A percentile compares a stretch with the other conserved stretches of the same genome.
These are phyloP conservation scores for Ceratocystis lukuohia DNA, from an alignment of 2,329 filamentous ascomycete genomes.

Conservation along the genomic window DNA sequence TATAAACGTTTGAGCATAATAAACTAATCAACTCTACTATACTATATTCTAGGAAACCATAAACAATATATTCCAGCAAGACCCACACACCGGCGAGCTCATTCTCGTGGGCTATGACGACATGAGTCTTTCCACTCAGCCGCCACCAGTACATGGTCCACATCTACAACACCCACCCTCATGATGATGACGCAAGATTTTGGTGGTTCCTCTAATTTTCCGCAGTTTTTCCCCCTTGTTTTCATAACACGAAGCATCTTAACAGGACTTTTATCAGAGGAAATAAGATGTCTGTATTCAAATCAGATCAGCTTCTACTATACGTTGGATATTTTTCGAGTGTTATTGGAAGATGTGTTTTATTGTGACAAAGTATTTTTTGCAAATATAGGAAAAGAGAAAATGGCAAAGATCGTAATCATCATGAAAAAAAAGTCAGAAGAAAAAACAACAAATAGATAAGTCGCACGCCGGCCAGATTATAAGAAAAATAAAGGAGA, in stretches of 20 bases:
- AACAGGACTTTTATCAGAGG: too few relatives aligned
- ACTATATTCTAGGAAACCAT: conserved; percentile 26
- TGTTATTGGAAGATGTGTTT: conserved; percentile 3
- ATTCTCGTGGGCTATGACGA: conserved; percentile 30
- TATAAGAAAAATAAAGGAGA: conserved; percentile 12
- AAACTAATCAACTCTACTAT: neutral
- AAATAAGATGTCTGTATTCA: too few relatives aligned
- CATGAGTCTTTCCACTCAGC: conserved; percentile 27
- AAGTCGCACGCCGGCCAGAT: conserved; percentile 8
- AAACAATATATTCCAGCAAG: conserved; percentile 28
- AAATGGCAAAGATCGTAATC: conserved; percentile 19
- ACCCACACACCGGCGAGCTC: conserved; percentile 30
- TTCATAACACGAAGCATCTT: too few relatives aligned
- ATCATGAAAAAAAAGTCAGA: conserved; percentile 19
- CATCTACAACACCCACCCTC: neutral
- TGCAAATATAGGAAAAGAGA: conserved; percentile 13
- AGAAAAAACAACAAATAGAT: conserved; percentile 4
- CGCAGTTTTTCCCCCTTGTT: too few relatives aligned
- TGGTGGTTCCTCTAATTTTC: neutral
- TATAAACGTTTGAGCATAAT: neutral
- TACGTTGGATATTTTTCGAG: too few relatives aligned
- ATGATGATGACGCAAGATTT: neutral
- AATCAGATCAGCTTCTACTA: too few relatives aligned
- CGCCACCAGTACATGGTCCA: conserved; percentile 19
- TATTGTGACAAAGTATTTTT: conserved; percentile 14